Evolutionary conservation across 805 yeast genomes (phyloP), one percentile per base, ranked within the genome.

Genomic region (Metschnikowia chrysomelidarum): DNA sequence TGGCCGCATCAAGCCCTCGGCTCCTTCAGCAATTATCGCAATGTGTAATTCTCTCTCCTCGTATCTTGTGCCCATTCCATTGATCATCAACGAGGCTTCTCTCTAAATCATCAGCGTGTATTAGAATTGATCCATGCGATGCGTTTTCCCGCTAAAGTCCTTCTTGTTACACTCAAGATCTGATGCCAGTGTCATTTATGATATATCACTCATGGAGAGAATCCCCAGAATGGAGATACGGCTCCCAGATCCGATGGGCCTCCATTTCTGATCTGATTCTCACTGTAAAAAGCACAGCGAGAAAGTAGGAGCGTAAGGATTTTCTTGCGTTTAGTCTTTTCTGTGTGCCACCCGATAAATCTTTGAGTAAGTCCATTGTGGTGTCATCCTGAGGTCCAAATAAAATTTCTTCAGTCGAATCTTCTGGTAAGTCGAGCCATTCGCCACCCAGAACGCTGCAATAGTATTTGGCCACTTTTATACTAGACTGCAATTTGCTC

Each of bases 221-320:
- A n/a, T n/a, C n/a, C n/a, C n/a, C n/a, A n/a, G n/a, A n/a, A 13
- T 7, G 24, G 20, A 34, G 19, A 20, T 36, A 36, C 3, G 40
- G 40, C 20, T 24, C 25, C 40, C 34, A 36, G 8, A 36, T 15
- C 13, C 26, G 13, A 4, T 18, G 27, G 15, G 31, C 13, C 17
- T 27, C 32, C 5, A 27, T 37, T 10, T 32, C 38, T 7, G 20
- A 23, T 18, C 34, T 21, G 13, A 46, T 22, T n/a, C 54, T 39
- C 13, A 33, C 27, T 10, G 33, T 32, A 25, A 50, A 50, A 8
- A 43, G 21, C 11, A 38, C 47, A 2, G 46, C 51, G 6, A 41
- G 37, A 8, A 46, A 31, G 24, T 40, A 48, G 4, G 46, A 24
- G 18, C 49, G 40, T 13, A 46, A 43, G 5, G 16, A 21, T 5